A percentile compares a stretch with the other conserved stretches of the same genome.
Conservation (phyloP, 1,139 yeast genomes). For the Geotrichum klebahnii region DNA sequence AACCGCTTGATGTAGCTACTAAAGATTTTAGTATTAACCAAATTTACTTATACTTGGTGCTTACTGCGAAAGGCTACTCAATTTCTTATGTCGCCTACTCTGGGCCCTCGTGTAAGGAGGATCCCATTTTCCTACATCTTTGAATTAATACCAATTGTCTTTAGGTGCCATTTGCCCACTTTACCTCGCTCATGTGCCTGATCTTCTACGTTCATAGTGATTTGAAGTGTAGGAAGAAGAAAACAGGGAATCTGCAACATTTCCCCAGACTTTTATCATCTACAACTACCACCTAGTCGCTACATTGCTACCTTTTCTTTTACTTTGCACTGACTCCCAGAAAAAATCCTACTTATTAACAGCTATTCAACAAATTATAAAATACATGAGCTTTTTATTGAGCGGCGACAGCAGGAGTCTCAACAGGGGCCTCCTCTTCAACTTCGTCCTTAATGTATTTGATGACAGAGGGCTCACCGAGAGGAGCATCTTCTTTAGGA, state of each 20-base stretch:
- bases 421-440: conserved; percentile 27
- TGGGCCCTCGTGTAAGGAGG: background rate
- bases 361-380: conserved; percentile 2
- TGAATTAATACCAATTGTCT: background rate
- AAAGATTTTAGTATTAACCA: background rate
- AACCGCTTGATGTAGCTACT: conserved; percentile 1
- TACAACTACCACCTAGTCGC: background rate
- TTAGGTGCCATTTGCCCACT: background rate
- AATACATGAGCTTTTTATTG: conserved; percentile 16
- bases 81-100: background rate
- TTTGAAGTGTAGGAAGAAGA: background rate
- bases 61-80: conserved; percentile 4
- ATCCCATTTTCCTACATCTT: background rate
- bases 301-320: background rate
- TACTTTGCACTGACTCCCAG: conserved; percentile 2
- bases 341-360: conserved; percentile 11
- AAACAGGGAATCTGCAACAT: background rate
- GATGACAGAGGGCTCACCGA: conserved; percentile 76
- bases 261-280: background rate
- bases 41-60: background rate
- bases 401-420: conserved; percentile 22
- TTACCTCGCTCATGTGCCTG: background rate
- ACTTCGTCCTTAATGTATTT: conserved; percentile 35
- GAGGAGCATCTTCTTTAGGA: conserved; percentile 94
- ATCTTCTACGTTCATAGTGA: background rate